phyloP scores from a whole-genome alignment of 1,284 basidiomycete species.

The Pseudozyma flocculosa region DNA sequence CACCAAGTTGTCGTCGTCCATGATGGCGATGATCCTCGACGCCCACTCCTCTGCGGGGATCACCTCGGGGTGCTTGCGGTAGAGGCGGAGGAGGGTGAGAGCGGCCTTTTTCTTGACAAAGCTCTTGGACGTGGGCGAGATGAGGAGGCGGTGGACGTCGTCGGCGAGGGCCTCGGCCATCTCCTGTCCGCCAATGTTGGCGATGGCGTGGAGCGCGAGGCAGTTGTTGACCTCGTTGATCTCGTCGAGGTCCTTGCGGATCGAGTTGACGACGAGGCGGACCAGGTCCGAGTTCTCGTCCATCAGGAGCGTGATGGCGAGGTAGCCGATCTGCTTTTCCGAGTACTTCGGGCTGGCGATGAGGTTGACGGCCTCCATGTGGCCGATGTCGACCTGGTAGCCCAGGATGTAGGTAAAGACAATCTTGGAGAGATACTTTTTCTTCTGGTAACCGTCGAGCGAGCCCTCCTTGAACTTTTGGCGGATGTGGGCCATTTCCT shows the following conservation, averaged over 20 bases:
- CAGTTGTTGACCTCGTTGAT: slow-evolving; percentile 95
- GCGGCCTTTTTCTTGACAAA: slow-evolving; percentile 99
- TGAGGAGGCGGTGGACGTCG: slow-evolving; percentile 89
- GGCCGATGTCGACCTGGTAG: slow-evolving; percentile 97
- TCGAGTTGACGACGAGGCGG: slow-evolving; percentile 93
- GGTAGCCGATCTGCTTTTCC: slow-evolving; percentile 99
- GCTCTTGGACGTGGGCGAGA: slow-evolving; percentile 89
- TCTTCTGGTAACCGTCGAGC: slow-evolving; percentile 96
- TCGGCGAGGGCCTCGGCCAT: slow-evolving; percentile 94
- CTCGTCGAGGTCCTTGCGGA: slow-evolving; percentile 93
- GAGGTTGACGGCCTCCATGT: slow-evolving; percentile 98
- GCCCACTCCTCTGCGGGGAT: slow-evolving; percentile 95
- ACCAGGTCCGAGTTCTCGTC: slow-evolving; percentile 97
- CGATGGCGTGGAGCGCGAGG: slow-evolving; percentile 93
- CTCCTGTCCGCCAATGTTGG: slow-evolving; percentile 94
- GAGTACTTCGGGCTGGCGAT: slow-evolving; percentile 94
- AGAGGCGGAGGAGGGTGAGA: slow-evolving; percentile 84
- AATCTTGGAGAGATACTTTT: slow-evolving; percentile 89
- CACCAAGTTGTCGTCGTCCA: slow-evolving; percentile 89
- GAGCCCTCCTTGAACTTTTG: slow-evolving; percentile 99
- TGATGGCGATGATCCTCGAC: slow-evolving; percentile 84
- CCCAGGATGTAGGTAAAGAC: slow-evolving; percentile 99
- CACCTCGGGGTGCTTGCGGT: slow-evolving; percentile 92
- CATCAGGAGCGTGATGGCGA: slow-evolving; percentile 94
- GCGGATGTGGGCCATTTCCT: slow-evolving; percentile 99